Base-by-base conservation (phyloP, 805 yeast species). In the Candida morakotiae region DNA sequence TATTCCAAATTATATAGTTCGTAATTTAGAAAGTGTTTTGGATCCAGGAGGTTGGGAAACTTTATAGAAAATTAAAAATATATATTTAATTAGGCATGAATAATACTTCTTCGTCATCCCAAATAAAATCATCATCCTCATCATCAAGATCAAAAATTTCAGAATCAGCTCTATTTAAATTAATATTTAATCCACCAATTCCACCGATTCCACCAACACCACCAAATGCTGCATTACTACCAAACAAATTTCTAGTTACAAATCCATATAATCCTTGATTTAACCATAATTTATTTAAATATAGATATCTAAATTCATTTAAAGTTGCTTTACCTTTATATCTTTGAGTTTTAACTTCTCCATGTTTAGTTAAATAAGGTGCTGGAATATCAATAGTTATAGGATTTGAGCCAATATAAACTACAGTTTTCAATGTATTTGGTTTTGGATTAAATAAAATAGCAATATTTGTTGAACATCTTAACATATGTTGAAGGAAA, bases 1-100 rank as follows among this genome's bases (percentile, higher is more conserved):
- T 52, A 67, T 87, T 2, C 82, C 87, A 3, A 87, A 86, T 48
- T 69, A 72, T 31, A 80, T 89, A 23, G 88, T 87, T 1, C 69
- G 98, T 44, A 79, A 80, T 46, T 69, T 91, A 11, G 98, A 91
- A 49, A 78, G 82, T 27, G 75, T 74, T 6, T 60, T 82, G 23
- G 98, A 91, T 57, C 77, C 83, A 26, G 98, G 98, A 7, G 98
- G 98, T 0, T 91, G 98, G 98, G 93, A 84, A 48, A 85, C 93
- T 1, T 63, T 84, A 43, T 87, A 63, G 56, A 29, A n/a, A 14
- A 6, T 23, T 18, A 26, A 13, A 15, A 21, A 21, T 7, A 7
- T 21, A 21, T 21, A 21, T 21, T 7, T 21, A 21, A 21, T 21
- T 21, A 21, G 28, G 21, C 35, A 32, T 32, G 20, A 32, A 32